Base-by-base conservation (phyloP, 306 rosid genomes). In the Rosa chinensis region DNA sequence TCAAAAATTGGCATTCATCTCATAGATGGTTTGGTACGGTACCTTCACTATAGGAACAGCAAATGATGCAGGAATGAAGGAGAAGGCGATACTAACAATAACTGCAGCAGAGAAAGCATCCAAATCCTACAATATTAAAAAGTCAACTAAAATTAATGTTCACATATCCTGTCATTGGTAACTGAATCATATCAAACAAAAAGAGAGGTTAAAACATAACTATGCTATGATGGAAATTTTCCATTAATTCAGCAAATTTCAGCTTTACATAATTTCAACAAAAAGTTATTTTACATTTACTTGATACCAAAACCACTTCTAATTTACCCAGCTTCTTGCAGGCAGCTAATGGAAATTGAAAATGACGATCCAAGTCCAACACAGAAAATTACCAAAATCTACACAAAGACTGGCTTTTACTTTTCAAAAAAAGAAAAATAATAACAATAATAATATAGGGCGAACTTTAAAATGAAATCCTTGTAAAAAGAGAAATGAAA, bases 21-120 rank as follows among this genome's bases (percentile, higher is more conserved):
- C 37, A 59, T 59, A 59, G 17, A 59, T 59, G 69, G 82, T 77
- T 72, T 63, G 39, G 45, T 42, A 78, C 70, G 79, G 45, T 91
- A 94, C 99, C 99, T 94, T 94, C 53, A 94, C 99, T 85, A 94
- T 81, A 70, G 97, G 83, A 82, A 94, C 96, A 42, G 99, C 97
- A 88, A 91, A 92, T 55, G 99, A 94, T 20, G 99, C 97, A 68
- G 99, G 99, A 82, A 94, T 89, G 75, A 94, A 94, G 66, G 93
- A 94, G 84, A 94, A 94, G 48, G 99, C 97, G 80, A 94, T 92
- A 66, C 82, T 94, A 75, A 93, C 86, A 82, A 94, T 89, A 85
- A 94, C 56, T 47, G 99, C 97, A 78, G 93, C 97, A 72, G 99
- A 91, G 86, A 94, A 94, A 61, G 99, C 99, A 77, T 95, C 99